Conservation (phyloP, 2,329 filamentous ascomycete genomes). For the Claviceps pazoutovae region DNA sequence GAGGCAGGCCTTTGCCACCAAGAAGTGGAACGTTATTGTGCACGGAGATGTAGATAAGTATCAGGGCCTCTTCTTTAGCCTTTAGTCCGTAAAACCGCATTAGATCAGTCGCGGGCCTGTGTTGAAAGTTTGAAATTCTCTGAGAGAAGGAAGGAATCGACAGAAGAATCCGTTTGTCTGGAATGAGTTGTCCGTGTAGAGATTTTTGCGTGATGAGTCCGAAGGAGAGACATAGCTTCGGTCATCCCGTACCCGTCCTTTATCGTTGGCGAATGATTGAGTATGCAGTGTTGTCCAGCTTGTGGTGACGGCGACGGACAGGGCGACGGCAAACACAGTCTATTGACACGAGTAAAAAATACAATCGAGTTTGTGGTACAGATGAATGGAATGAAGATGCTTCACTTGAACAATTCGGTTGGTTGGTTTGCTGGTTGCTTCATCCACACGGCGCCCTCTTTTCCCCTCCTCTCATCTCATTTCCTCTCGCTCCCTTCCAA, state of each 20-base stretch:
- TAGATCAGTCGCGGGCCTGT: neutral
- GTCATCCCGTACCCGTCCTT: neutral
- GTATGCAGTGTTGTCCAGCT: neutral
- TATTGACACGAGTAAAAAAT: neutral
- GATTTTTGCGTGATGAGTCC: too few relatives aligned
- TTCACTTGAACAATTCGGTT: neutral
- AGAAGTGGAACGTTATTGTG: neutral
- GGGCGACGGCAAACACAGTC: neutral
- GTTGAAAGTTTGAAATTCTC: neutral
- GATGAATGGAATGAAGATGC: neutral
- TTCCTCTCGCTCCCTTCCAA: conserved; percentile 1
- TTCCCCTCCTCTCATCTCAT: neutral
- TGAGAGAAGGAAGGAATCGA: neutral
- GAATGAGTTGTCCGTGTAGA: neutral
- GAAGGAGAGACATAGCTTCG: neutral
- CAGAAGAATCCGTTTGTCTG: too few relatives aligned
- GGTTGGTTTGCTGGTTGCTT: neutral
- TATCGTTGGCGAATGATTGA: neutral
- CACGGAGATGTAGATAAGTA: neutral
- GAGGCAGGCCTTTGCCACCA: neutral
- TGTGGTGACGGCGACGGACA: neutral
- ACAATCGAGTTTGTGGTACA: neutral
- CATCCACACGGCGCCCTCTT: neutral
- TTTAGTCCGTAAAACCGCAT: neutral
- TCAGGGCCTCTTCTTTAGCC: neutral